phyloP scores from a whole-genome alignment of 176 grass and related monocot species.

The Hyparrhenia diplandra region DNA sequence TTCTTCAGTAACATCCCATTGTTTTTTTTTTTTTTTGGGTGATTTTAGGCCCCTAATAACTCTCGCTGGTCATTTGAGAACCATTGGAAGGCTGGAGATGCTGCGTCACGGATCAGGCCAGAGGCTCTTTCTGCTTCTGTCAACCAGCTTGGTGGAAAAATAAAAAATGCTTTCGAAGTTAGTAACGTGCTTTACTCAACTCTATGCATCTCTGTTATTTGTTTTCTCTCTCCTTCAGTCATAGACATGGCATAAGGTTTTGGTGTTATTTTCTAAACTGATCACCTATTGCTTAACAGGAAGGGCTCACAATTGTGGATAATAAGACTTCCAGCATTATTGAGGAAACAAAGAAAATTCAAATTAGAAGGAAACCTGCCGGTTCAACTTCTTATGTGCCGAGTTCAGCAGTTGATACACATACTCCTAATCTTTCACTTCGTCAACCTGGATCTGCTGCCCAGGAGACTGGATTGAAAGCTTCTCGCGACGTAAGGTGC shows the following conservation, averaged over 20 bases:
- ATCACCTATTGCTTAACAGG: conserved; percentile 27
- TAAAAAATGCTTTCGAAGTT: conserved; percentile 86
- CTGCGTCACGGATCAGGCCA: conserved; percentile 42
- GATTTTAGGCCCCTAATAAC: conserved; percentile 24
- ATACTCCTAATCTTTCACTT: conserved; percentile 20
- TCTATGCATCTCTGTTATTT: too few relatives aligned
- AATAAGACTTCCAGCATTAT: conserved; percentile 55
- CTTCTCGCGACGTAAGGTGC: conserved; percentile 79
- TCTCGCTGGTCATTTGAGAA: conserved; percentile 40
- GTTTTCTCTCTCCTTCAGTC: neutral
- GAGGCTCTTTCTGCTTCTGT: conserved; percentile 86
- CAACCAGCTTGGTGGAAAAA: conserved; percentile 82
- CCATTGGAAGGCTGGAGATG: conserved; percentile 43
- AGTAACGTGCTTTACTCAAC: conserved; percentile 30
- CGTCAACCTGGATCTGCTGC: conserved; percentile 9
- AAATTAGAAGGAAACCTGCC: conserved; percentile 46
- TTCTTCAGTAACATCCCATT: neutral
- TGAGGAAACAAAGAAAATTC: conserved; percentile 68
- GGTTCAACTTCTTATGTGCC: conserved; percentile 17
- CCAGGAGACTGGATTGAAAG: conserved; percentile 44
- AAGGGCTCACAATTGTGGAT: conserved; percentile 46
- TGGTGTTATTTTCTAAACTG: neutral
- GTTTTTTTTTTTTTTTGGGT: neutral
- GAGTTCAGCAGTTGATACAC: conserved; percentile 4
- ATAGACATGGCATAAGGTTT: too few relatives aligned